Base-by-base conservation (phyloP, 179 eudicot species). In the Sideroxylon spinosum region DNA sequence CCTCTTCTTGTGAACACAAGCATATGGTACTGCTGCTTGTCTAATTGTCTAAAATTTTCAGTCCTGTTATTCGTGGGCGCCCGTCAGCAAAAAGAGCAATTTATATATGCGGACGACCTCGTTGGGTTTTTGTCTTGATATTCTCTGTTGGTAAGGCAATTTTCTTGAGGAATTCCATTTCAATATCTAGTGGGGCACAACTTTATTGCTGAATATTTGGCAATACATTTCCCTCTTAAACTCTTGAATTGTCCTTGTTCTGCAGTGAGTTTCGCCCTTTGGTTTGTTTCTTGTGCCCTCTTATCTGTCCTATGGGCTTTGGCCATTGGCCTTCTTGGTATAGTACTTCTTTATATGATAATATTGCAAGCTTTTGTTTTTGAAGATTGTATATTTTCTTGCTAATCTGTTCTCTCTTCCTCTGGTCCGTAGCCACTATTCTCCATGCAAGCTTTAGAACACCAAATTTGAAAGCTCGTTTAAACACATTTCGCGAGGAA, bases 51-150 rank as follows among this genome's bases (percentile, higher is more conserved):
- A 68, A 73, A 81, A 60, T 74, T 76, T 71, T 61, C 78, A 93
- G 97, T 86, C 98, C 98, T 88, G 98, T 93, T 73, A 87, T 93
- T 71, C 97, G 98, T 55, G 98, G 98, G 44, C 97, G 98, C 50
- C 94, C 98, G 55, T 93, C 97, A 9, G 86, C 94, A 59, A 93
- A 90, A 81, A 87, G 98, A 81, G 80, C 91, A 69, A 91, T 93
- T 72, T 81, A 78, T 81, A 91, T 91, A 61, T 91, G 98, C 74
- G 98, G 98, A 79, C 86, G 87, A 50, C 98, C 97, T 85, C 93
- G 98, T 71, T 90, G 93, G 97, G 88, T 87, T 75, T 90, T 90
- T 89, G 93, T 91, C 81, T 77, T 81, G 55, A 56, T 86, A 26
- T 91, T 84, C 80, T 91, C 93, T 75, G 22, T 81, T 82, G 90